Evolutionary conservation across 371 early-diverging fungal species (phyloP).

Genomic region (Mucor indicus): DNA sequence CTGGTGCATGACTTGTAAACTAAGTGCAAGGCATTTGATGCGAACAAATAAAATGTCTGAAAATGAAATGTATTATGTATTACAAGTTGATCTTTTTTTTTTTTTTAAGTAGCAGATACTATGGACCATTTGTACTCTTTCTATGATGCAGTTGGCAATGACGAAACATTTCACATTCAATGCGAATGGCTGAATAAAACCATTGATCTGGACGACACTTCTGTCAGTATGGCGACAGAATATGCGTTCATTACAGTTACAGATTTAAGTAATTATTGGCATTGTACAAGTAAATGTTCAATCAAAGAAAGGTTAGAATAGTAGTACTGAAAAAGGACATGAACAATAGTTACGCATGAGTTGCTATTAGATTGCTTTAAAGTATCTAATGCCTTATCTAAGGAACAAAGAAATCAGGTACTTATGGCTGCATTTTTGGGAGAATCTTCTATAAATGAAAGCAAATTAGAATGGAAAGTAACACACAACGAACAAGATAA

Average conservation of each 20-base stretch:
- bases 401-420: neutral
- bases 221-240: neutral
- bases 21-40: too few relatives aligned
- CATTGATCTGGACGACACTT: neutral
- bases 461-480: neutral
- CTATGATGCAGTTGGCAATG: neutral
- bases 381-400: neutral
- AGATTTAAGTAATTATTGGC: neutral
- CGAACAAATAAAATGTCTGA: too few relatives aligned
- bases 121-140: neutral
- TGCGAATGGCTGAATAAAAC: neutral
- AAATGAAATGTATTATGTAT: too few relatives aligned
- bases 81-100: neutral
- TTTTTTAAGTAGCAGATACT: too few relatives aligned
- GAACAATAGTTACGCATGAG: neutral
- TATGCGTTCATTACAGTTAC: neutral
- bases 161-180: conserved; percentile 1
- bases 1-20: too few relatives aligned
- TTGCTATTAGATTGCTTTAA: neutral
- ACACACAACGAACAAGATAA: neutral
- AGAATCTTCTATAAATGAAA: neutral
- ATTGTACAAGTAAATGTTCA: neutral
- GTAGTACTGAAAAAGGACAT: too few relatives aligned
- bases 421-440: neutral
- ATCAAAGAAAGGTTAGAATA: neutral